phyloP scores from a whole-genome alignment of 148 eudicot species.

The Cornus controversa region DNA sequence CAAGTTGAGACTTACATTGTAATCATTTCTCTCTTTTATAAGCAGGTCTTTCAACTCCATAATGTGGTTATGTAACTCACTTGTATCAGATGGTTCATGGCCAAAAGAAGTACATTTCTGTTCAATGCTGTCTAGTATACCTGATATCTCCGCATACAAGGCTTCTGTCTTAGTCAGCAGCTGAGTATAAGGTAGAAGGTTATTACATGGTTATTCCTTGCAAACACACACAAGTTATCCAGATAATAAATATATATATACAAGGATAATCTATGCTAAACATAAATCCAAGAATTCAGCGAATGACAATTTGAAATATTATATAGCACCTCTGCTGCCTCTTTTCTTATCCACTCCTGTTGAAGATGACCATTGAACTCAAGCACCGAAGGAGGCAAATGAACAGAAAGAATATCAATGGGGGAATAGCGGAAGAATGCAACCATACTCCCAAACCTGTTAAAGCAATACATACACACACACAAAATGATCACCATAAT shows the following conservation, averaged over 20 bases:
- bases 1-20: constrained; percentile 45
- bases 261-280: neutral
- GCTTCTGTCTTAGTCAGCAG: constrained; percentile 61
- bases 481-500: neutral
- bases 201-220: neutral
- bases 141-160: constrained; percentile 55
- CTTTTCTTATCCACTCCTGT: constrained; percentile 73
- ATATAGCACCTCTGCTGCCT: constrained; percentile 63
- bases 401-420: constrained; percentile 80
- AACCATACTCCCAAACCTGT: constrained; percentile 86
- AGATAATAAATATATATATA: neutral
- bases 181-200: constrained; percentile 32
- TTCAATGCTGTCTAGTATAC: constrained; percentile 57
- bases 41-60: constrained; percentile 63
- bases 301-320: neutral
- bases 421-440: constrained; percentile 94
- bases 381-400: constrained; percentile 73
- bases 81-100: constrained; percentile 39
- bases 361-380: constrained; percentile 57
- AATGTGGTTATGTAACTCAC: constrained; percentile 56
- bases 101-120: constrained; percentile 47
- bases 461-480: constrained; percentile 1
- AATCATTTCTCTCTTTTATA: constrained; percentile 51
- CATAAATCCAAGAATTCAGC: neutral
- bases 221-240: neutral